Conservation (phyloP, 176 grass and related monocot species). For the Cymbopogon citratus region DNA sequence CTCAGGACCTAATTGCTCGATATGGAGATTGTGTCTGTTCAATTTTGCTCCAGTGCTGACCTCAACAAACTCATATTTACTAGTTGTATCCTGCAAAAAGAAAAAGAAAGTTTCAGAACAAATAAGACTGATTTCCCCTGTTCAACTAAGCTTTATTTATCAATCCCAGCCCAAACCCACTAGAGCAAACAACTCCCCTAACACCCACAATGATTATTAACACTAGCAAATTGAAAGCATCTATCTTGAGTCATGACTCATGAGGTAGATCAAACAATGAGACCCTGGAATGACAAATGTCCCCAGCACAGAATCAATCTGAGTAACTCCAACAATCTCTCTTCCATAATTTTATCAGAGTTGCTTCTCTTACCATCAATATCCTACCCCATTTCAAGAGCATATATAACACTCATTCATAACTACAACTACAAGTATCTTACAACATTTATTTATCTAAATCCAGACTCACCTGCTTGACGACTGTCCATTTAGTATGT, state of each 20-base stretch:
- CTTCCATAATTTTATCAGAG: neutral
- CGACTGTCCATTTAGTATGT: constrained; percentile 89
- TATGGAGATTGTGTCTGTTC: constrained; percentile 89
- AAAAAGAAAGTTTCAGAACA: neutral
- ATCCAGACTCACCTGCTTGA: constrained; percentile 47
- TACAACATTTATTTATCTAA: neutral
- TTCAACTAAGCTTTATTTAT: neutral
- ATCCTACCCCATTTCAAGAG: neutral
- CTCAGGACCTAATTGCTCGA: constrained; percentile 78
- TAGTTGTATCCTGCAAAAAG: constrained; percentile 60
- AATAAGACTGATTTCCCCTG: neutral
- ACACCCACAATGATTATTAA: neutral
- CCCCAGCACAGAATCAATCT: neutral
- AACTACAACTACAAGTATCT: neutral
- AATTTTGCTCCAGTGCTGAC: constrained; percentile 76
- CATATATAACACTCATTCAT: constrained; percentile 8
- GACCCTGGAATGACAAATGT: neutral
- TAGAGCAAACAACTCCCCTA: too few species aligned
- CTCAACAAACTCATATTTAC: constrained; percentile 79
- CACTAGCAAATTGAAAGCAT: neutral
- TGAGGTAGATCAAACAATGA: neutral
- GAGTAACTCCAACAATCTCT: neutral
- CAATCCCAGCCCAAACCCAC: neutral
- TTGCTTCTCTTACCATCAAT: neutral
- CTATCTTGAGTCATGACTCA: neutral